Base-by-base conservation (phyloP, 352 stramenopile genomes). In the Phytopythium boreale region DNA sequence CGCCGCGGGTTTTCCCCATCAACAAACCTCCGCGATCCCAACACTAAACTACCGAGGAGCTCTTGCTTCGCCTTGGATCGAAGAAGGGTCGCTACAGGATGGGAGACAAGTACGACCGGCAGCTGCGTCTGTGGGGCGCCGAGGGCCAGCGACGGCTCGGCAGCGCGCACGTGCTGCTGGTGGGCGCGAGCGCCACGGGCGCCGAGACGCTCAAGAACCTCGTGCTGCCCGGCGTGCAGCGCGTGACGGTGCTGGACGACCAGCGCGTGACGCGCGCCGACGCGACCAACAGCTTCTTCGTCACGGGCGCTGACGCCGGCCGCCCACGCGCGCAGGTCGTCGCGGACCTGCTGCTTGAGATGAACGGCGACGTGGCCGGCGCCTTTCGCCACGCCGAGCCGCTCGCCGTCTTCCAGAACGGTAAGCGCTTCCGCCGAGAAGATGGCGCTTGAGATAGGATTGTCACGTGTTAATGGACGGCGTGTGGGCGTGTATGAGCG, bases 141-240 rank as follows among this genome's bases (percentile, higher is more conserved):
- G 79, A 97, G 26, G 97, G 97, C 39, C 97, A 99, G 77, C 79
- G 77, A 27, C 82, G 84, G 1, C 81, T 99, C 10, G 85, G 84
- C 36, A 83, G 71, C 44, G 96, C 93, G 52, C 82, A 93, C 69
- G 84, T 99, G 12, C 72, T 99, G 31, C 78, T 98, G 22, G 52
- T 99, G 11, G 78, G 96, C 27, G 91, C 96, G 1, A 88, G 92
- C 19, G 86, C 97, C 12, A 98, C 92, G 6, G 97, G 94, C 15
- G 97, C 96, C 2, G 97, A 99, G 81, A 97, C 95, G 31, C 82
- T 99, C 56, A 99, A 99, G 83, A 99, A 99, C 82, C 77, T 99
- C 26, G 92, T 98, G 57, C 76, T 98, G 31, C 92, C 92, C 19
- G 84, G 92, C 22, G 75, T 97, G 20, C 79, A 92, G 56, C 77